Base-by-base conservation (phyloP, 257 asterid genomes). In the Solanum pennellii region DNA sequence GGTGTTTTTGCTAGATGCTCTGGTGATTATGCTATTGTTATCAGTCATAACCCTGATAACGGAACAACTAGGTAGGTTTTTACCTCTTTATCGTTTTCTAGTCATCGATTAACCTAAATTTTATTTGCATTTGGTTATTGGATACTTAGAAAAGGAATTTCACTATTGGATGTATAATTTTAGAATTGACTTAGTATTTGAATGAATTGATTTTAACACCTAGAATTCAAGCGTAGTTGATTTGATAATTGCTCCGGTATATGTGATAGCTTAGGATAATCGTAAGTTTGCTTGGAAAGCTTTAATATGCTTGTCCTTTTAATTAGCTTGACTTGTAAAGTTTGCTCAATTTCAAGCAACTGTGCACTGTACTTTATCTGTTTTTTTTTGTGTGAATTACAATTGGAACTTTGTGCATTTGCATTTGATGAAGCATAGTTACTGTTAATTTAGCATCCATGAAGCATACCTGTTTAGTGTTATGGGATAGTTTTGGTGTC, bases 1-100 rank as follows among this genome's bases (percentile, higher is more conserved):
- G 95, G 94, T 0, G 90, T 89, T 60, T 88, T 92, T 60, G 95
- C 95, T 35, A 92, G 94, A 91, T 92, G 91, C 85, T 92, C 93
- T 71, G 95, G 95, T 33, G 95, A 92, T 86, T 91, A 91, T 83
- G 94, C 94, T 3, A 89, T 92, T 85, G 92, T 90, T 6, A 91
- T 91, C 89, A 90, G 93, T 14, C 95, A 92, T 84, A 92, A 91
- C 18, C 93, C 92, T 0, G 94, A 91, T 52, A 92, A 91, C 20
- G 95, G 93, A 65, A 92, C 93, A 2, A 37, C 93, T 31, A 92
- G 94, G 95, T 91, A 88, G 20, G 27, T 14, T 82, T 14, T 15
- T 0, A 31, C 77, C 41, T 80, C 12, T 45, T 42, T 29, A 42
- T 42, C 12, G 21, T 49, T 49, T 49, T 49, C 5, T 49, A 5